phyloP scores from a whole-genome alignment of 179 eudicot species.

The Carnegiea gigantea region DNA sequence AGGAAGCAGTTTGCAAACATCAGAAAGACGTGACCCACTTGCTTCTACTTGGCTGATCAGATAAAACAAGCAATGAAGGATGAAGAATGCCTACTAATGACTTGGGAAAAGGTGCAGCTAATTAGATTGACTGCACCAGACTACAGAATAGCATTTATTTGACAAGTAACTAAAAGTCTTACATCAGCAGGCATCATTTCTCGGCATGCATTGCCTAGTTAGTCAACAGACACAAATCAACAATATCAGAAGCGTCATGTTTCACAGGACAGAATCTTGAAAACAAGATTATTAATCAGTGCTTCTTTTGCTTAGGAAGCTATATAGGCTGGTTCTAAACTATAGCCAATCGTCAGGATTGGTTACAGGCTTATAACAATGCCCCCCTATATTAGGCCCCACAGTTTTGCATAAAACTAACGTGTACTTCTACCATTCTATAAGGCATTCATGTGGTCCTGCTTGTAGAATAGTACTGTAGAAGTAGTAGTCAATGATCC shows the following conservation, averaged over 20 bases:
- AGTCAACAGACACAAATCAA: too few species aligned
- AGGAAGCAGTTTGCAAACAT: conserved; percentile 3
- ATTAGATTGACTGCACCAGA: neutral
- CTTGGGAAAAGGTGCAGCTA: neutral
- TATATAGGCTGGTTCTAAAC: neutral
- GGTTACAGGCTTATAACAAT: neutral
- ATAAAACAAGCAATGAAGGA: neutral
- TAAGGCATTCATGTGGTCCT: too few species aligned
- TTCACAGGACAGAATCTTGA: neutral
- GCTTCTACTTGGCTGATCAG: neutral
- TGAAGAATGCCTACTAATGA: neutral
- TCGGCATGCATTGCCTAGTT: too few species aligned
- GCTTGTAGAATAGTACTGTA: too few species aligned
- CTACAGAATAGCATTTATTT: neutral
- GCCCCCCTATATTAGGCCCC: neutral
- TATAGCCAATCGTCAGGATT: neutral
- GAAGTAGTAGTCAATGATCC: too few species aligned
- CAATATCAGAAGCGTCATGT: neutral
- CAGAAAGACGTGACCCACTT: neutral
- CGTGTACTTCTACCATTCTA: neutral
- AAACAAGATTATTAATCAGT: neutral
- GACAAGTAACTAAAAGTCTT: neutral
- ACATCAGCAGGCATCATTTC: neutral
- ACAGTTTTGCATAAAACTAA: neutral
- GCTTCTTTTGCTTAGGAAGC: neutral